Percentiles rank a stretch among this genome's conserved stretches.
Conservation (phyloP, 805 yeast genomes). For the Kuraishia hungarica region DNA sequence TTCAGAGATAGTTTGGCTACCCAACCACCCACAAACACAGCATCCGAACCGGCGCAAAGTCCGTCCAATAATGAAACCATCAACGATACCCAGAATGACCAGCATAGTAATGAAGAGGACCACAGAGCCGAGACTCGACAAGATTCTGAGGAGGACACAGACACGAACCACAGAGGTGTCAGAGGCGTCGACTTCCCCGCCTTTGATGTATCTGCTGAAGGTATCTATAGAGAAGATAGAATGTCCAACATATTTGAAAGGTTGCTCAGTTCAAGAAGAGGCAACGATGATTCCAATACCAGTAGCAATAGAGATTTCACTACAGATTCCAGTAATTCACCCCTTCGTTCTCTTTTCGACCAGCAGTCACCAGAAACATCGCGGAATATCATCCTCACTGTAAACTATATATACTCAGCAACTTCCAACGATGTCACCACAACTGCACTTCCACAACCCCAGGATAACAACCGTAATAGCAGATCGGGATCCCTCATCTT, state of each 20-base stretch:
- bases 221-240: constrained; percentile 18
- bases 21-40: background rate
- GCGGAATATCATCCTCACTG: constrained; percentile 30
- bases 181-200: constrained; percentile 27
- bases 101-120: too few species aligned
- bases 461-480: constrained; percentile 14
- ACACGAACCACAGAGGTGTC: constrained; percentile 9
- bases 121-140: background rate
- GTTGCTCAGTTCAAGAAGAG: constrained; percentile 10
- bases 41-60: background rate
- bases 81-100: too few species aligned
- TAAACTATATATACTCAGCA: constrained; percentile 25
- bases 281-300: constrained; percentile 1
- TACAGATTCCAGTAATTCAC: background rate
- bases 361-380: background rate
- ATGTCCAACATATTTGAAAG: constrained; percentile 14
- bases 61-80: too few species aligned
- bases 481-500: constrained; percentile 52
- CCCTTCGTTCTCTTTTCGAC: background rate
- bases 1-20: background rate
- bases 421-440: constrained; percentile 8
- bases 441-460: background rate
- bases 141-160: background rate
- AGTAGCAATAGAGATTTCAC: background rate
- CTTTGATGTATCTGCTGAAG: constrained; percentile 24